phyloP scores from a whole-genome alignment of 805 yeast species.

The Priceomyces fermenticarens region DNA sequence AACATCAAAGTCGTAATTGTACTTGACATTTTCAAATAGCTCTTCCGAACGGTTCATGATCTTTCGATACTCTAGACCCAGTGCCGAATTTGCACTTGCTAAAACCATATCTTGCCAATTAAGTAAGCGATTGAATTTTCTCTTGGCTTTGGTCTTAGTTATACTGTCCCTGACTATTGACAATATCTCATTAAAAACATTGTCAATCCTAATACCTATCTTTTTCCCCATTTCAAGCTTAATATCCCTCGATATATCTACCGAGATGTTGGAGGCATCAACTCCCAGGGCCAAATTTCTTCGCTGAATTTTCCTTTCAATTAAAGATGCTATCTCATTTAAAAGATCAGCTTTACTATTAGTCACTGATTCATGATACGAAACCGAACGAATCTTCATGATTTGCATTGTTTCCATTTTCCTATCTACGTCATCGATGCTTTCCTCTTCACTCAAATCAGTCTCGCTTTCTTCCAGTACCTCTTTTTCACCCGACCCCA shows the following conservation, averaged over 20 bases:
- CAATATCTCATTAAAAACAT: constrained; percentile 7
- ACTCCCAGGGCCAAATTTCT: constrained; percentile 1
- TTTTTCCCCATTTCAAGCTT: constrained; percentile 6
- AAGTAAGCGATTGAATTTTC: constrained; percentile 5
- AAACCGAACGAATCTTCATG: constrained; percentile 6
- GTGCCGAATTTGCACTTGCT: constrained; percentile 16
- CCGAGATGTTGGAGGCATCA: not conserved
- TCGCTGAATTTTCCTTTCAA: constrained; percentile 14
- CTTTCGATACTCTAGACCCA: not conserved
- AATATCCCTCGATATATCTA: constrained; percentile 3
- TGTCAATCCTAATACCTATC: constrained; percentile 11
- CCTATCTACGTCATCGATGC: constrained; percentile 1
- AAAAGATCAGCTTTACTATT: constrained; percentile 19
- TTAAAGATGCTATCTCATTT: constrained; percentile 17
- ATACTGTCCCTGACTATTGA: constrained; percentile 2
- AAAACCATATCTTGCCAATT: constrained; percentile 30
- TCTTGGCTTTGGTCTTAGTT: not conserved
- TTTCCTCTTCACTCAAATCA: constrained; percentile 4
- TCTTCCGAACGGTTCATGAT: constrained; percentile 14
- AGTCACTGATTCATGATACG: constrained; percentile 8
- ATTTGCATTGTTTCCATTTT: constrained; percentile 4
- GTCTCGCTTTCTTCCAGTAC: constrained; percentile 11
- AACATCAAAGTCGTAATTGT: constrained; percentile 26
- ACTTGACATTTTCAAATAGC: constrained; percentile 22
- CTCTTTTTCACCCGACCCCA: constrained; percentile 5